Evolutionary conservation across 176 grass and related monocot species (phyloP).

Genomic region (Oryza coarctata): DNA sequence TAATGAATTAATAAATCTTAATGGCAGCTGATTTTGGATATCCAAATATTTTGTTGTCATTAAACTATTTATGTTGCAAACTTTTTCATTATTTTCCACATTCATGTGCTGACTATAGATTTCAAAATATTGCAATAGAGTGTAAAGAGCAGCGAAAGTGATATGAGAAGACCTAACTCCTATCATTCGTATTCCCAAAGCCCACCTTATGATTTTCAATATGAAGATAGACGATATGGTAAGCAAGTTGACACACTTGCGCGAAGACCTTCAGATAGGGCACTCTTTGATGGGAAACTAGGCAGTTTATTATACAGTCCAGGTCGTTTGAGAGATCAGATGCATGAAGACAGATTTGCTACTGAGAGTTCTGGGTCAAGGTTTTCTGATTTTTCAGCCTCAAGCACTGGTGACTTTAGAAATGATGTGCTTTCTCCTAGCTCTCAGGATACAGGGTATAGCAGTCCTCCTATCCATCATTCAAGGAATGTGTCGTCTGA

Average conservation of each 20-base stretch:
- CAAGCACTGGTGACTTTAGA: conserved; percentile 67
- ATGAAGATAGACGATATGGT: conserved; percentile 94
- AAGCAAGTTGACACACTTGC: conserved; percentile 67
- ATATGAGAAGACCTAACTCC: conserved; percentile 67
- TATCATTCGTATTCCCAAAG: conserved; percentile 99
- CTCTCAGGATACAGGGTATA: conserved; percentile 67
- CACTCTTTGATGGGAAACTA: conserved; percentile 67
- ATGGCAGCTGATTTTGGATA: conserved; percentile 15
- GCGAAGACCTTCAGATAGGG: conserved; percentile 72
- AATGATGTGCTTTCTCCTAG: conserved; percentile 72
- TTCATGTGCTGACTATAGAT: conserved; percentile 28
- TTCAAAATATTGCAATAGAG: conserved; percentile 46
- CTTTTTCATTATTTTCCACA: not conserved
- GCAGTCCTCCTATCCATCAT: conserved; percentile 58
- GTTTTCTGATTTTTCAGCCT: conserved; percentile 88
- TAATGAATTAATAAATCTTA: conserved; percentile 35
- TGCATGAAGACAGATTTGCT: conserved; percentile 78
- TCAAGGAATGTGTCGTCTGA: conserved; percentile 54
- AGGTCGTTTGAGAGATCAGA: conserved; percentile 49
- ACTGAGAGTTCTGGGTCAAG: conserved; percentile 88
- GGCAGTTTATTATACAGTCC: conserved; percentile 71
- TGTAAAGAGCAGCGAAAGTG: conserved; percentile 60
- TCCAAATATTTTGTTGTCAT: conserved; percentile 12
- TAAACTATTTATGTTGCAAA: conserved; percentile 2
- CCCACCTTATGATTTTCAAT: conserved; percentile 94